These are phyloP conservation scores for Ceratocystis harringtonii DNA, from an alignment of 2,329 filamentous ascomycete species.

Conservation along the genomic window DNA sequence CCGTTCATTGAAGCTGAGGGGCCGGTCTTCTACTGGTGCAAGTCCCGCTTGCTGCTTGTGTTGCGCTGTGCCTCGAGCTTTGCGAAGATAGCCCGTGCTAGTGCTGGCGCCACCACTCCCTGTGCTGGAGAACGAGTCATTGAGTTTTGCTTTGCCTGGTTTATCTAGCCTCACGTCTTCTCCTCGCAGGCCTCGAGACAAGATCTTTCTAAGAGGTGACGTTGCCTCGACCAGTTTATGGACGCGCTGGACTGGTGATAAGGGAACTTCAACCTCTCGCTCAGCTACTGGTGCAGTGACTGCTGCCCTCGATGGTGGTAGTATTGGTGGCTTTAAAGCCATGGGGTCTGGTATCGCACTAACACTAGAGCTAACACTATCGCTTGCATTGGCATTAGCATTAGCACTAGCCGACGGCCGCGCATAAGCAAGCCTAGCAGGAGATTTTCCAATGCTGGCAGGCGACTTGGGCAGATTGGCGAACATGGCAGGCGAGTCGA, in stretches of 20 bases:
- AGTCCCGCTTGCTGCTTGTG: background rate
- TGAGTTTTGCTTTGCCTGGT: slow-evolving; percentile 1
- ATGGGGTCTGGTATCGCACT: slow-evolving; percentile 7
- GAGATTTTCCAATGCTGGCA: slow-evolving; percentile 15
- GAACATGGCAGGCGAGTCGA: slow-evolving; percentile 13
- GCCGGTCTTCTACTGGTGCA: slow-evolving; percentile 22
- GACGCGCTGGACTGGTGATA: slow-evolving; percentile 15
- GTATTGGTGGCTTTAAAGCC: slow-evolving; percentile 11
- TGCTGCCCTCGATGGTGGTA: slow-evolving; percentile 2
- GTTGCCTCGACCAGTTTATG: slow-evolving; percentile 14
- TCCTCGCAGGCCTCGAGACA: slow-evolving; percentile 11
- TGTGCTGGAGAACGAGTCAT: slow-evolving; percentile 9
- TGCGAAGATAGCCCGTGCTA: slow-evolving; percentile 10
- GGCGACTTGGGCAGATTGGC: slow-evolving; percentile 15
- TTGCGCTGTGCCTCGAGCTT: slow-evolving; percentile 7
- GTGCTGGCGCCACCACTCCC: background rate
- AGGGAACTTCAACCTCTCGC: slow-evolving; percentile 10
- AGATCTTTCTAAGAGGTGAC: slow-evolving; percentile 13
- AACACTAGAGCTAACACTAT: too few species aligned
- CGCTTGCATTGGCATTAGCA: background rate
- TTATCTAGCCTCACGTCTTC: slow-evolving; percentile 13
- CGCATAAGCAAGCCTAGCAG: slow-evolving; percentile 14
- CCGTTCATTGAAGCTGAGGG: slow-evolving; percentile 65
- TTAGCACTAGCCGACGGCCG: slow-evolving; percentile 5
- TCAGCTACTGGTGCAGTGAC: background rate